Conservation (phyloP, 2,329 filamentous ascomycete genomes). For the Chaetomiaceae sp. region DNA sequence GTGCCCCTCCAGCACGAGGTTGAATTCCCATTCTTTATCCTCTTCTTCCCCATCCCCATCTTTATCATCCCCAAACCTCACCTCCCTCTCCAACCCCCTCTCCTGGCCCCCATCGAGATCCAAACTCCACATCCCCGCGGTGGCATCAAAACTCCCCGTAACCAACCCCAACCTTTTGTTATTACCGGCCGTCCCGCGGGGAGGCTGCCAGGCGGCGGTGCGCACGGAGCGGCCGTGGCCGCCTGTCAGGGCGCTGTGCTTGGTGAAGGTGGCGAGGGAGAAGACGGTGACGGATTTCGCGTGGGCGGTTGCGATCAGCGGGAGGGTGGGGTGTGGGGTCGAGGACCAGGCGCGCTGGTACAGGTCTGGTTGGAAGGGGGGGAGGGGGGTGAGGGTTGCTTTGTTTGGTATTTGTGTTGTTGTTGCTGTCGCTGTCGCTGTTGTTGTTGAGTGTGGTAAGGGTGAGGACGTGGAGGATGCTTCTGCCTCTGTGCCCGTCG, state of each 20-base stretch:
- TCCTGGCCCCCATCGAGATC: constrained; percentile 36
- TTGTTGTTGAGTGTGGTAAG: neutral
- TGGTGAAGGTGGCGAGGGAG: constrained; percentile 73
- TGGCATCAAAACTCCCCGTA: constrained; percentile 90
- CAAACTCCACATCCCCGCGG: constrained; percentile 77
- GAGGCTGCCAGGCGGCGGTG: constrained; percentile 81
- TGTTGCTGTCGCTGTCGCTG: neutral
- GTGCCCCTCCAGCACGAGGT: constrained; percentile 87
- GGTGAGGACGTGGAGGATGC: neutral
- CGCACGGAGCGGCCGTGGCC: constrained; percentile 91
- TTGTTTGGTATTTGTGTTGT: neutral
- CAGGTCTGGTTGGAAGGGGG: constrained; percentile 51
- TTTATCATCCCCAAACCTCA: constrained; percentile 20
- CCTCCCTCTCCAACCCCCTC: constrained; percentile 12
- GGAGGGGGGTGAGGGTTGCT: constrained; percentile 39
- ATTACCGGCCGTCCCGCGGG: constrained; percentile 32
- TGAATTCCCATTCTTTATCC: constrained; percentile 86
- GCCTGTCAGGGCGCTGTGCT: constrained; percentile 74
- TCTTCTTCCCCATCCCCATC: constrained; percentile 48
- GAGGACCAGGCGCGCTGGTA: constrained; percentile 79
- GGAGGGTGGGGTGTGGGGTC: constrained; percentile 77
- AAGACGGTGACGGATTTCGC: constrained; percentile 85
- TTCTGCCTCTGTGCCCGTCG: no score
- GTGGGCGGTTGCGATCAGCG: constrained; percentile 83
- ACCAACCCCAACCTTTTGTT: constrained; percentile 68